Evolutionary conservation across 1,284 basidiomycete genomes (phyloP).

Genomic region (Cryptococcus amylolentus): DNA sequence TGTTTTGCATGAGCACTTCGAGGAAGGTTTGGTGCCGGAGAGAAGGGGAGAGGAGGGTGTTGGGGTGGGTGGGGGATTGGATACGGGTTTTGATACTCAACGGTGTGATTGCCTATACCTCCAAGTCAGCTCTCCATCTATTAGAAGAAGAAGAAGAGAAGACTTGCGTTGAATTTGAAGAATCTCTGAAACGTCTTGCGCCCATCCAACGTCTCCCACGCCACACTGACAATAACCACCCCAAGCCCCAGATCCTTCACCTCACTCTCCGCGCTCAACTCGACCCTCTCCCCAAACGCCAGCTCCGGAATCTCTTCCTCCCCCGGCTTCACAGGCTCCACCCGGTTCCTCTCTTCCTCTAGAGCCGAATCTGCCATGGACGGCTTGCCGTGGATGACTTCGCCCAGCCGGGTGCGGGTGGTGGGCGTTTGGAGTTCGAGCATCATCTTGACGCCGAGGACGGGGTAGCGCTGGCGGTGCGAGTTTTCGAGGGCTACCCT

Average conservation of each 20-base stretch:
- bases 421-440: slow-evolving; percentile 39
- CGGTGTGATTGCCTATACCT: slow-evolving; percentile 71
- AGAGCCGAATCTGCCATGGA: not conserved
- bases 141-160: not conserved
- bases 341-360: slow-evolving; percentile 2
- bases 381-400: slow-evolving; percentile 31
- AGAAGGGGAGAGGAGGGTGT: slow-evolving; percentile 59
- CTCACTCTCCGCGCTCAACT: slow-evolving; percentile 33
- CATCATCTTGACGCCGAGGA: slow-evolving; percentile 44
- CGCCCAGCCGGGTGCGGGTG: slow-evolving; percentile 37
- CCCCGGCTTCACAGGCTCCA: slow-evolving; percentile 1
- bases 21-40: slow-evolving; percentile 77
- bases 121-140: not conserved
- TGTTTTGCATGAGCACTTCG: slow-evolving; percentile 82
- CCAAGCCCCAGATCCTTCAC: slow-evolving; percentile 44
- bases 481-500: slow-evolving; percentile 31
- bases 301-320: slow-evolving; percentile 22
- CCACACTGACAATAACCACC: slow-evolving; percentile 40
- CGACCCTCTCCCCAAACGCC: slow-evolving; percentile 21
- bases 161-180: slow-evolving; percentile 77
- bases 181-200: slow-evolving; percentile 76
- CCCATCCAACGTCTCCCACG: slow-evolving; percentile 56
- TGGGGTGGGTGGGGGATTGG: slow-evolving; percentile 66
- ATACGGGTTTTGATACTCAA: slow-evolving; percentile 87
- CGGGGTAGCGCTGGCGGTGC: slow-evolving; percentile 7